Evolutionary conservation across 192 early-diverging fungal species (phyloP), one percentile per base, ranked within the genome.

Genomic region (Pilaira anomala): DNA sequence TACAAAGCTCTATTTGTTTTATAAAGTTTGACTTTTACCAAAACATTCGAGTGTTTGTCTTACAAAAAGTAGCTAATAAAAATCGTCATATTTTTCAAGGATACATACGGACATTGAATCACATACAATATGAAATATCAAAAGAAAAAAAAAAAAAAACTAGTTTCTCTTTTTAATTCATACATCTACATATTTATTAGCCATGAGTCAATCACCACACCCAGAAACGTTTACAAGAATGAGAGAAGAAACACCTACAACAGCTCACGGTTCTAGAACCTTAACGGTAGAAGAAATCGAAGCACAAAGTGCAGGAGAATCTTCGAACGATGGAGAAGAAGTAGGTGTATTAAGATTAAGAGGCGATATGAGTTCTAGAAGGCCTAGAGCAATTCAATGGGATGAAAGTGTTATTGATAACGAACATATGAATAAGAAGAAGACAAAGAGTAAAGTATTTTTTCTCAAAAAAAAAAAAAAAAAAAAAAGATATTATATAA

Each of bases 401-500:
- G 86, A 79, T 49, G 82, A 79, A 11, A 69, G 76, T 39, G 86
- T 88, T 8, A 67, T 86, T 14, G 85, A 89, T 62, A 89, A 89
- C 63, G 88, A 89, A 62, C 79, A 86, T 33, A 67, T 89, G 75
- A 78, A 78, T 24, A 84, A 80, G 39, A 89, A 89, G 71, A 86
- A 79, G 46, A 83, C 83, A 33, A 89, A 89, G 76, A 83, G 86
- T 86, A 75, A 62, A 66, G 11, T 0, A 8, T 24, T 29, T n/a
- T n/a, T n/a, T n/a, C n/a, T n/a, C n/a, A n/a, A n/a, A n/a, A n/a
- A n/a, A n/a, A n/a, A n/a, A n/a, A n/a, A n/a, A n/a, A n/a, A n/a
- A n/a, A n/a, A n/a, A n/a, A n/a, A n/a, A n/a, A n/a, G n/a, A n/a
- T 3, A 28, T 36, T 21, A 12, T 14, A n/a, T 25, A 51, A 18